Conservation (phyloP, 495 filamentous ascomycete species). For the Penicillium diatomitis region DNA sequence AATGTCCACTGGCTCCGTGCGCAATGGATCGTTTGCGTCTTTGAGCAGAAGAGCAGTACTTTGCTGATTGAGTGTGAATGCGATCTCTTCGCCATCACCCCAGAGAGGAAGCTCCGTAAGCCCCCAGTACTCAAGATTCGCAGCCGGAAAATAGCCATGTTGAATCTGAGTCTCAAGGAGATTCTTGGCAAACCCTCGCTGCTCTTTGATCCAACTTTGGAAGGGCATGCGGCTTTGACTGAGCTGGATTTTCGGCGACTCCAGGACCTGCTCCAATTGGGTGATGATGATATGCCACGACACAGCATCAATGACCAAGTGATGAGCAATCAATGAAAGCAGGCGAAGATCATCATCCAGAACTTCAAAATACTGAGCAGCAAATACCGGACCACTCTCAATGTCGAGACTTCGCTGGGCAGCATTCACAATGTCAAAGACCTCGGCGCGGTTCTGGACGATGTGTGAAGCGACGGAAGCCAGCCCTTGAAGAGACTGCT, state of each 20-base stretch:
- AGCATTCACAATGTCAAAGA: conserved; percentile 6
- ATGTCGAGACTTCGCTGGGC: conserved; percentile 16
- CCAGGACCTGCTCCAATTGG: conserved; percentile 42
- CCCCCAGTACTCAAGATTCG: conserved; percentile 30
- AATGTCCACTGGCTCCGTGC: conserved; percentile 32
- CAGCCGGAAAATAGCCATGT: conserved; percentile 5
- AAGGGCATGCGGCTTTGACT: conserved; percentile 33
- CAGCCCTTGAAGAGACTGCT: conserved; percentile 6
- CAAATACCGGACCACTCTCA: conserved; percentile 19
- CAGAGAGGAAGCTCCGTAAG: conserved; percentile 25
- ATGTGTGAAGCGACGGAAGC: conserved; percentile 4
- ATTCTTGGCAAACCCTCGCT: conserved; percentile 18
- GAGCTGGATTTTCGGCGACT: conserved; percentile 23
- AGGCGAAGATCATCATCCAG: conserved; percentile 29
- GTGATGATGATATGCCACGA: conserved; percentile 52
- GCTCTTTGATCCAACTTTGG: conserved; percentile 40
- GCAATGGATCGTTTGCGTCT: conserved; percentile 19
- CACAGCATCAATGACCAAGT: conserved; percentile 49
- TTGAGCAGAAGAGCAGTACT: conserved; percentile 21
- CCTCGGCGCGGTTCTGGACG: not conserved
- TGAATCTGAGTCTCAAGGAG: not conserved
- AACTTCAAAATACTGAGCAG: conserved; percentile 25
- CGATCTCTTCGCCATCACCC: conserved; percentile 16
- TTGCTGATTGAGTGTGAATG: not conserved
- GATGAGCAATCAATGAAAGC: conserved; percentile 44